Evolutionary conservation across 2,329 filamentous ascomycete species (phyloP), one percentile per base, ranked within the genome.

Genomic region (Apiospora sp.): DNA sequence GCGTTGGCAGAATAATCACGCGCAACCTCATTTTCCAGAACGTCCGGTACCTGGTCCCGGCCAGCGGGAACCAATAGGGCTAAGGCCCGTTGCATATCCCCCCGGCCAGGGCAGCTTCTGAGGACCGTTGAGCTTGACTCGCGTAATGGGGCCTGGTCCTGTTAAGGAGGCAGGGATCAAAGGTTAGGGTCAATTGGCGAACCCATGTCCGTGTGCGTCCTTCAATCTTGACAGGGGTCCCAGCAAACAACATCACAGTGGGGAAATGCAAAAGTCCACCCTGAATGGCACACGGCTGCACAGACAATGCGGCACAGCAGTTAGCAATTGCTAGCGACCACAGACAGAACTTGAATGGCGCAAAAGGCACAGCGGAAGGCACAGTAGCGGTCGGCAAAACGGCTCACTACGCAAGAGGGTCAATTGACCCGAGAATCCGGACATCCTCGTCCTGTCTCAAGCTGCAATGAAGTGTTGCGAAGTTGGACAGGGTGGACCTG

Each of bases 201-300:
- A 64, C 58, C 58, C 58, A 64, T 64, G 58, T 64, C 58, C 41
- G 58, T 64, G 58, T 41, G 8, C 19, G 13, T 41, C 58, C 58
- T 64, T 64, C 58, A 64, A 64, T 64, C 58, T 64, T 10, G 30
- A 61, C 30, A 58, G 49, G 58, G 58, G 58, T 22, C 22, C 54
- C 27, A 61, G 19, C 30, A 41, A 64, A 64, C 22, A 64, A 16
- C 51, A 24, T 24, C 22, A 37, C 10, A 34, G 58, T 51, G 34
- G 34, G 34, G 58, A n/a, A 7, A 61, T 61, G 22, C n/a, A 41
- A 64, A 8, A 41, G 37, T 22, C 58, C 34, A 41, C 58, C 30
- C 34, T 34, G 4, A 34, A 37, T 34, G 54, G 16, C 16, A 24
- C 22, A 22, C 37, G 37, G 34, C 58, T 41, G 58, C 58, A 64